Base-by-base conservation (phyloP, 495 filamentous ascomycete species). In the Bacidia gigantensis region DNA sequence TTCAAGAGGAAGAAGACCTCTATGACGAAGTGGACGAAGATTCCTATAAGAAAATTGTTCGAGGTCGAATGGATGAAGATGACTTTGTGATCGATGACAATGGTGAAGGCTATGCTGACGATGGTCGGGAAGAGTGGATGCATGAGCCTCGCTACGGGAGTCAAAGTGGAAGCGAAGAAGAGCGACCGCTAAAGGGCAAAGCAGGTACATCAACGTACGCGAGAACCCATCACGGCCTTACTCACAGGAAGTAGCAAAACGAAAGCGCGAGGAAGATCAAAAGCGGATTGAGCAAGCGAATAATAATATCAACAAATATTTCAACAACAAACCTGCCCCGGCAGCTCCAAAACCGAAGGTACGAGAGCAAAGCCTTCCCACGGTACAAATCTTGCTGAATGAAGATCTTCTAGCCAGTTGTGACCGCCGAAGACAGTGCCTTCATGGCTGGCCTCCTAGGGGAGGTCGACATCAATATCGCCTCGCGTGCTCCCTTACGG, bases 1-100 rank as follows among this genome's bases (percentile, higher is more conserved):
- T 97, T 53, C 77, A 85, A 64, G 81, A 96, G 50, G 84, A 84
- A 59, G 82, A 82, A 50, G 79, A 85, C 48, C 72, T 98, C 39
- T 98, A 95, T 69, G 90, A 96, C 51, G 90, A 95, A 64, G 89
- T 97, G 46, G 89, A 97, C 63, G 92, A 98, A 58, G 89, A 94
- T 60, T 84, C 85, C 46, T 98, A 98, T 74, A 95, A 95, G 67
- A 92, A 95, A 63, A 80, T 96, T 51, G 88, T 98, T 39, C 78
- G 90, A 35, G 79, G 83, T 42, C 84, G 93, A 20, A 73, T 98
- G 42, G 87, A 94, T 63, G 76, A 89, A 62, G 92, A 98, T 64
- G 92, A 98, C 69, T 98, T 98, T 54, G 90, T 98, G 51, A 86
- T 98, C 49, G 87, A 93, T 66, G 86, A 92, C 67, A 89, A 93